Conservation (phyloP, 768 basidiomycete genomes). For the Crassisporium funariophilum region DNA sequence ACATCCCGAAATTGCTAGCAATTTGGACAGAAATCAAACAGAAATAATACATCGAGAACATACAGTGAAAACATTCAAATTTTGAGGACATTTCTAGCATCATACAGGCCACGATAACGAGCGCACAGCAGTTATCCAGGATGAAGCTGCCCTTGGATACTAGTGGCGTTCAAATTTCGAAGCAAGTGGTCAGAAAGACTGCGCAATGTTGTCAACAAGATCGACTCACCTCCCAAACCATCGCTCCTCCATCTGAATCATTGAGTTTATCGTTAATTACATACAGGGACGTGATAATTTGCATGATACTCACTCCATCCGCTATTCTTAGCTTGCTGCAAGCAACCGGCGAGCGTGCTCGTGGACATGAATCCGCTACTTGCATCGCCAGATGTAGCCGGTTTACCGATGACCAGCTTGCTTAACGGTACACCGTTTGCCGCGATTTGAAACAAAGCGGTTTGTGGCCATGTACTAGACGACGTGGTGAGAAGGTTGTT, state of each 20-base stretch:
- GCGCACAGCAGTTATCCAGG: conserved; percentile 38
- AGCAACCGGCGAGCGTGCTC: conserved; percentile 57
- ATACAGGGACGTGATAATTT: not conserved
- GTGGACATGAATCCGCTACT: conserved; percentile 65
- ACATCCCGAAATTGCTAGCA: too few relatives aligned
- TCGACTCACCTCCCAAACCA: conserved; percentile 40
- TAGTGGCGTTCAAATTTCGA: conserved; percentile 7
- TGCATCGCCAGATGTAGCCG: conserved; percentile 52
- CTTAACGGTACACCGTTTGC: conserved; percentile 55
- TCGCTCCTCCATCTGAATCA: conserved; percentile 34
- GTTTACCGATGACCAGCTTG: conserved; percentile 81
- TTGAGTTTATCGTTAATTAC: conserved; percentile 1
- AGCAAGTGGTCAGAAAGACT: not conserved
- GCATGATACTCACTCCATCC: conserved; percentile 65
- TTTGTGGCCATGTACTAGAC: conserved; percentile 60
- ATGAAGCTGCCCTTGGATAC: conserved; percentile 32
- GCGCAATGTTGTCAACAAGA: not conserved
- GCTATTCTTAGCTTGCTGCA: conserved; percentile 56
- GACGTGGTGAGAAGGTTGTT: conserved; percentile 57
- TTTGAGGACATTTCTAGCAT: too few relatives aligned
- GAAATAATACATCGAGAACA: too few relatives aligned
- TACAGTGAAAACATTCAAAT: too few relatives aligned
- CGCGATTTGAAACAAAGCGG: conserved; percentile 61
- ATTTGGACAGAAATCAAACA: conserved; percentile 15
- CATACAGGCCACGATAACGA: conserved; percentile 20